A percentile compares a stretch with the other conserved stretches of the same genome.
phyloP scores from a whole-genome alignment of 2,329 filamentous ascomycete genomes.

The Chaetothyriales sp. region DNA sequence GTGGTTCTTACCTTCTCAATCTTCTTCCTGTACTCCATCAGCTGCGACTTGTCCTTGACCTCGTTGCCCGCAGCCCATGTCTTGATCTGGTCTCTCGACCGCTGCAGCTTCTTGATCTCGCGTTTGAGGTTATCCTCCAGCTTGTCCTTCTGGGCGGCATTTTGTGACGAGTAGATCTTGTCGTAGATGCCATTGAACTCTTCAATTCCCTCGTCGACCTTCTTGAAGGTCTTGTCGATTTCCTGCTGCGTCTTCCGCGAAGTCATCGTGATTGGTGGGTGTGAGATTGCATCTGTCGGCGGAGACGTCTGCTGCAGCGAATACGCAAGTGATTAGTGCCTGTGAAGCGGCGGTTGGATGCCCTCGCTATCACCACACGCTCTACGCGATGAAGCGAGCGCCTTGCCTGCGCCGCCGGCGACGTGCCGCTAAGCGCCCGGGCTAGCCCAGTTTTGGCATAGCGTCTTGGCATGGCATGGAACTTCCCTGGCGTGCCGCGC shows the following conservation, averaged over 20 bases:
- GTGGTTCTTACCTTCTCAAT: conserved; percentile 69
- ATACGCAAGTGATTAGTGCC: neutral
- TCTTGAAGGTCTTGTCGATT: conserved; percentile 99
- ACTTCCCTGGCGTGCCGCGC: neutral
- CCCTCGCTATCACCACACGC: neutral
- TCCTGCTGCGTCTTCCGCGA: conserved; percentile 94
- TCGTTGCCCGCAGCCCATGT: conserved; percentile 98
- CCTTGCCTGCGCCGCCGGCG: neutral
- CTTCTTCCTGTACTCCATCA: conserved; percentile 84
- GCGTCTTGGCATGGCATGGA: neutral
- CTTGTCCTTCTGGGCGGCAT: conserved; percentile 94
- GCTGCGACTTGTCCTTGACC: conserved; percentile 96
- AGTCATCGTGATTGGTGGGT: conserved; percentile 52
- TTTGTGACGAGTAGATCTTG: conserved; percentile 87
- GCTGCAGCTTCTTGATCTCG: conserved; percentile 98
- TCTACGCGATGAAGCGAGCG: neutral
- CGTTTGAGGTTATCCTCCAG: conserved; percentile 95
- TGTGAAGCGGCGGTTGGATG: neutral
- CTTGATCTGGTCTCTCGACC: conserved; percentile 96
- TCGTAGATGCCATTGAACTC: conserved; percentile 94
- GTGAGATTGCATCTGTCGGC: neutral
- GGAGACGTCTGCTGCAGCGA: neutral
- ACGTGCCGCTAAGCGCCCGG: neutral
- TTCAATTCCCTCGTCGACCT: conserved; percentile 80
- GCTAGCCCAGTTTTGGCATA: neutral